Evolutionary conservation across 768 basidiomycete genomes (phyloP), one percentile per base, ranked within the genome.

Genomic region (Tremella yokohamensis): DNA sequence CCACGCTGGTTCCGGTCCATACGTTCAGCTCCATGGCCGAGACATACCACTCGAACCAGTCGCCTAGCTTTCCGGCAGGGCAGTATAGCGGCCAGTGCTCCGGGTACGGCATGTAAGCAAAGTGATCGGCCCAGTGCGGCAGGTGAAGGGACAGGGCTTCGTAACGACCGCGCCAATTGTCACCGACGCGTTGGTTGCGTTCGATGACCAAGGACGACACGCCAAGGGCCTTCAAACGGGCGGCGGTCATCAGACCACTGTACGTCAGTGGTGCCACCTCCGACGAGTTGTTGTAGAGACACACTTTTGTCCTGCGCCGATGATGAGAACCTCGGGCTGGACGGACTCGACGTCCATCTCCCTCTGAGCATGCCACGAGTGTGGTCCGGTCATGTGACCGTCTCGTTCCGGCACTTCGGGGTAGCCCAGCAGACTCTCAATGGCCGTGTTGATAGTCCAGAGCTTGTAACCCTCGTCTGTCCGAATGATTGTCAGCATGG

Each of bases 71-170:
- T 52, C 61, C 63, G 9, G 70, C 66, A 11, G 62, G 64, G 13
- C 63, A 66, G 56, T 69, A 77, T 52, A 68, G 63, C 0, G 76
- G 75, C 75, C 75, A 77, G 34, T 62, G 58, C 29, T 62, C 44
- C 0, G 71, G 71, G 60, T 63, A 72, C 9, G 61, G 63, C 39
- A 72, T 55, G 57, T 63, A 69, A 6, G 85, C 82, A 75, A 85
- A 77, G 62, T 84, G 69, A 57, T 77, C 72, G 52, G 48, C 47
- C 53, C 64, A 40, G 48, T 45, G 38, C 59, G 37, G 56, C 11
- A 66, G 68, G 26, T 88, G 87, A 25, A 87, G 74, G 49, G 84
- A 85, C 39, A 87, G 74, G 9, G 84, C 81, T 54, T 85, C 82
- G 69, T 88, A 87, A 37, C 87, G 78, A 38, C 79, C 56, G 0